phyloP scores from a whole-genome alignment of 495 filamentous ascomycete species.

The Hypoxylon intermedium region DNA sequence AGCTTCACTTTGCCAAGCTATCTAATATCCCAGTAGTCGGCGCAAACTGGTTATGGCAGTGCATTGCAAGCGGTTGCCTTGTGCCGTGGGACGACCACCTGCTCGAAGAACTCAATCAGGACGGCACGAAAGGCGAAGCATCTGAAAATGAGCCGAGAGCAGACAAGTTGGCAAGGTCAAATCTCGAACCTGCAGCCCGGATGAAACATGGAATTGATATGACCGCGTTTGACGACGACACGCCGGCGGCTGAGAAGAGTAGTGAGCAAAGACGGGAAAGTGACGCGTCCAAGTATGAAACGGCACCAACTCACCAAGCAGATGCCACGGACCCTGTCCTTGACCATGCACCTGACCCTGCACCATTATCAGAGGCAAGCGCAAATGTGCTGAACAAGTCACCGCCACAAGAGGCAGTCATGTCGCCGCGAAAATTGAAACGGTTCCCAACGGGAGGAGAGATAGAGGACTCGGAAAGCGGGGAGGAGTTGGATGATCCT shows the following conservation, averaged over 20 bases:
- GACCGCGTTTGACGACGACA: slow-evolving; percentile 40
- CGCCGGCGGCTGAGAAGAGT: background rate
- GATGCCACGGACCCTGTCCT: slow-evolving; percentile 7
- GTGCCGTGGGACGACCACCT: slow-evolving; percentile 48
- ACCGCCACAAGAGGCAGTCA: slow-evolving; percentile 11
- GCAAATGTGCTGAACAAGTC: slow-evolving; percentile 50
- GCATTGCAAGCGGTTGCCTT: slow-evolving; percentile 59
- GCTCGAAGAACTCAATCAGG: slow-evolving; percentile 47
- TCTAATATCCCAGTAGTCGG: slow-evolving; percentile 81
- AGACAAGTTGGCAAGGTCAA: slow-evolving; percentile 18
- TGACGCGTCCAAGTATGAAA: slow-evolving; percentile 27
- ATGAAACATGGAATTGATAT: slow-evolving; percentile 39
- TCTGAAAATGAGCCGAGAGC: slow-evolving; percentile 5
- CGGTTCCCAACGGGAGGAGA: slow-evolving; percentile 43
- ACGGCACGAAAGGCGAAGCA: background rate
- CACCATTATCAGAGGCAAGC: slow-evolving; percentile 50
- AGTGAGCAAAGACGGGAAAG: slow-evolving; percentile 7
- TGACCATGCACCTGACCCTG: slow-evolving; percentile 21
- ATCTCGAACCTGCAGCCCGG: slow-evolving; percentile 14
- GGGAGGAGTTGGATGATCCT: slow-evolving; percentile 37
- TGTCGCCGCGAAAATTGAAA: slow-evolving; percentile 21
- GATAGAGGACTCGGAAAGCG: slow-evolving; percentile 53
- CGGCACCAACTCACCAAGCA: slow-evolving; percentile 47
- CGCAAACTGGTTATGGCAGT: slow-evolving; percentile 83
- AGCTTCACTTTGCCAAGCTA: slow-evolving; percentile 73